phyloP scores from a whole-genome alignment of 495 filamentous ascomycete genomes.

The Neurospora sp. region DNA sequence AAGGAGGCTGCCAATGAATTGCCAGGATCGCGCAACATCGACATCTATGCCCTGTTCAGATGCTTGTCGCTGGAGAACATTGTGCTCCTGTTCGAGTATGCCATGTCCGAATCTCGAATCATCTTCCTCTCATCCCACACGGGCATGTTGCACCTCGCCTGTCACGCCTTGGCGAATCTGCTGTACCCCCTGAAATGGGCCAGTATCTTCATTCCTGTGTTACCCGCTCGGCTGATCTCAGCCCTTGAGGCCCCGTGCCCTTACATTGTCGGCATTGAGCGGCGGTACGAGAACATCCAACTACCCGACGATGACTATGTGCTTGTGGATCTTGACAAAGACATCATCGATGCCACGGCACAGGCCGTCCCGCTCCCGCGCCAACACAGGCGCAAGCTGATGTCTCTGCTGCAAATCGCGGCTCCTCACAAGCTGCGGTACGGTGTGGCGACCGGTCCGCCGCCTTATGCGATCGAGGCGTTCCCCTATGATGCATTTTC shows the following conservation, averaged over 20 bases:
- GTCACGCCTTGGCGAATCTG: slow-evolving; percentile 69
- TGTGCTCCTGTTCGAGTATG: slow-evolving; percentile 85
- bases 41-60: slow-evolving; percentile 89
- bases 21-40: slow-evolving; percentile 81
- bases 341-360: slow-evolving; percentile 72
- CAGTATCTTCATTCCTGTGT: slow-evolving; percentile 84
- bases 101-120: slow-evolving; percentile 86
- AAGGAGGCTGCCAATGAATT: slow-evolving; percentile 92
- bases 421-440: slow-evolving; percentile 84
- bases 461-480: slow-evolving; percentile 83
- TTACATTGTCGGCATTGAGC: slow-evolving; percentile 92
- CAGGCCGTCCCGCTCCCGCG: slow-evolving; percentile 68
- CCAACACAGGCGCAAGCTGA: slow-evolving; percentile 81
- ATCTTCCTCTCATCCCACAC: slow-evolving; percentile 94
- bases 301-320: slow-evolving; percentile 96
- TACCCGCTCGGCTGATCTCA: slow-evolving; percentile 78
- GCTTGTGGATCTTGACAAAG: slow-evolving; percentile 82
- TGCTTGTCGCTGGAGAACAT: slow-evolving; percentile 84
- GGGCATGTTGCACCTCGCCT: slow-evolving; percentile 89
- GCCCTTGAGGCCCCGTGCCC: slow-evolving; percentile 92
- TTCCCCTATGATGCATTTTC: slow-evolving; percentile 84
- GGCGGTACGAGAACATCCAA: slow-evolving; percentile 83
- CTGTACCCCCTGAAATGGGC: slow-evolving; percentile 88
- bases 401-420: slow-evolving; percentile 77
- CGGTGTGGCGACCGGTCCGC: slow-evolving; percentile 80